Percentiles rank a stretch among this genome's conserved stretches.
Conservation (phyloP, 805 yeast genomes). For the Cyberlindnera meyerae region DNA sequence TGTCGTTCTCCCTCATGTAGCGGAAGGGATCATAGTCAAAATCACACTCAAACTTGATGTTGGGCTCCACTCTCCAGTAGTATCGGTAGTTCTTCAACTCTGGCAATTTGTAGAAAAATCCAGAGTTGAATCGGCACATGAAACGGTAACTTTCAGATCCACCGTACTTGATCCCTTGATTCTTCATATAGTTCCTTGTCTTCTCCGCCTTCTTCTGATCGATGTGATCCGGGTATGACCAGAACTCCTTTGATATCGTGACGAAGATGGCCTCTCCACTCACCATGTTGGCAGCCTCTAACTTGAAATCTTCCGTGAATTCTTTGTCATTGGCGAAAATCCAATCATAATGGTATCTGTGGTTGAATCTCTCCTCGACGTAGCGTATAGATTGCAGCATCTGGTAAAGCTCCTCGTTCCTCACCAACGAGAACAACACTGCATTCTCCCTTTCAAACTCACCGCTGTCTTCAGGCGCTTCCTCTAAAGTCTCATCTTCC, state of each 20-base stretch:
- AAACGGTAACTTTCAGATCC: slow-evolving; percentile 62
- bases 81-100: slow-evolving; percentile 55
- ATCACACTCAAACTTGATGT: slow-evolving; percentile 56
- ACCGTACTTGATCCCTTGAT: slow-evolving; percentile 49
- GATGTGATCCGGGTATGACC: slow-evolving; percentile 64
- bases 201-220: slow-evolving; percentile 43
- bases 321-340: slow-evolving; percentile 66
- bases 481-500: slow-evolving; percentile 4
- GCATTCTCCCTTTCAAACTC: slow-evolving; percentile 48
- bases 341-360: slow-evolving; percentile 64
- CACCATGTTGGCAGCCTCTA: slow-evolving; percentile 39
- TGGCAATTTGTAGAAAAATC: slow-evolving; percentile 59
- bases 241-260: slow-evolving; percentile 49
- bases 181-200: slow-evolving; percentile 39
- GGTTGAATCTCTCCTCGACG: slow-evolving; percentile 64
- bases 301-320: slow-evolving; percentile 50
- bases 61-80: slow-evolving; percentile 79
- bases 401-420: slow-evolving; percentile 57
- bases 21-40: slow-evolving; percentile 58
- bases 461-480: slow-evolving; percentile 14
- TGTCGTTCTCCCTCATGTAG: slow-evolving; percentile 48
- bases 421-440: slow-evolving; percentile 63
- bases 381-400: slow-evolving; percentile 56
- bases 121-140: slow-evolving; percentile 49
- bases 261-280: slow-evolving; percentile 62